phyloP scores from a whole-genome alignment of 768 basidiomycete genomes.

The Leccinum sublutescens region DNA sequence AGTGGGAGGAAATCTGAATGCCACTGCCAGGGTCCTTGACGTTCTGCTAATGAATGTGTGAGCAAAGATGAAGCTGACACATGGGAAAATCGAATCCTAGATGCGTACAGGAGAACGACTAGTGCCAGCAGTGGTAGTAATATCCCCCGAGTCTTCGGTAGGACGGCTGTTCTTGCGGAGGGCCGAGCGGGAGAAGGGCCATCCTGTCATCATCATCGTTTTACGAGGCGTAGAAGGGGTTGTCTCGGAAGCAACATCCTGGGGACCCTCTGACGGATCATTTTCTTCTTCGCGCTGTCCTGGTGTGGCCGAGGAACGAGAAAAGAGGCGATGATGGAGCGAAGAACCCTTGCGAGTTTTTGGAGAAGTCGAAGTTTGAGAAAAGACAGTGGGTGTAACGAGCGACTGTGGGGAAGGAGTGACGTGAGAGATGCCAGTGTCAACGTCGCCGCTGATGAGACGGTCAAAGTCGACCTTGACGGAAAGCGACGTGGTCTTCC shows the following conservation, averaged over 20 bases:
- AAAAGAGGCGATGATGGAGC: constrained; percentile 31
- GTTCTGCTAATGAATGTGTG: constrained; percentile 7
- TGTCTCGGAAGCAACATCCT: constrained; percentile 13
- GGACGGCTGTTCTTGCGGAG: constrained; percentile 20
- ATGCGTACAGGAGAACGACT: constrained; percentile 16
- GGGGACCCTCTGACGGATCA: constrained; percentile 4
- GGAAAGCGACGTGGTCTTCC: constrained; percentile 25
- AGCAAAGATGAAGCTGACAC: constrained; percentile 1
- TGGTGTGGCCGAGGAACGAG: constrained; percentile 23
- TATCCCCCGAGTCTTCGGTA: constrained; percentile 5
- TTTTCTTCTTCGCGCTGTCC: constrained; percentile 1
- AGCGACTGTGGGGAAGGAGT: constrained; percentile 16
- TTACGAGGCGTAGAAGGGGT: constrained; percentile 23
- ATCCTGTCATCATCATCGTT: constrained; percentile 19
- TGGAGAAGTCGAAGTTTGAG: constrained; percentile 6
- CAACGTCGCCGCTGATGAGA: constrained; percentile 28
- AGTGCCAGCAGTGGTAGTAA: not conserved
- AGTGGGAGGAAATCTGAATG: not conserved
- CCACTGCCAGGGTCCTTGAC: constrained; percentile 7
- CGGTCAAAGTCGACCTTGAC: constrained; percentile 33
- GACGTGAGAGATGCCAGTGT: constrained; percentile 11
- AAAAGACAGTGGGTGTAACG: constrained; percentile 24
- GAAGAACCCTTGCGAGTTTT: constrained; percentile 22
- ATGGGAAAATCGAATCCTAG: not conserved
- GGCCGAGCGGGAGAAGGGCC: constrained; percentile 30